phyloP scores from a whole-genome alignment of 495 filamentous ascomycete genomes.

The Pseudomonodictys pantanalensis region DNA sequence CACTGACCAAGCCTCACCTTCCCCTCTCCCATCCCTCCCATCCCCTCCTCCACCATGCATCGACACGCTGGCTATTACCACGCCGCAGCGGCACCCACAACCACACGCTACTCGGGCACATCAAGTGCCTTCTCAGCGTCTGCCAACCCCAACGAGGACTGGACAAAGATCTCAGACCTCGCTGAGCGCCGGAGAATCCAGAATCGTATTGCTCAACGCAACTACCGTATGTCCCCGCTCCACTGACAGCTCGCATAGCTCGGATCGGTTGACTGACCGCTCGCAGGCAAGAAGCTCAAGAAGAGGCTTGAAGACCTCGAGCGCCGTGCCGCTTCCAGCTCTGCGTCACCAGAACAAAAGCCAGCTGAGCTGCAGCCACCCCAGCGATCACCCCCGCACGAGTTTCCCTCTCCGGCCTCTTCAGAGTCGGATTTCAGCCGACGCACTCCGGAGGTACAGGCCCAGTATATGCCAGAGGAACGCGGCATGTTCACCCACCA shows the following conservation, averaged over 20 bases:
- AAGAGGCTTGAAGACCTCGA: conserved; percentile 94
- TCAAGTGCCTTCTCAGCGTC: conserved; percentile 96
- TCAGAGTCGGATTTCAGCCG: conserved; percentile 30
- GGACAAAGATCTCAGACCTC: conserved; percentile 98
- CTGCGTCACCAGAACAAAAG: conserved; percentile 64
- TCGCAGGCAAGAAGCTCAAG: conserved; percentile 95
- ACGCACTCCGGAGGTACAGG: conserved; percentile 37
- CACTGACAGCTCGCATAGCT: not conserved
- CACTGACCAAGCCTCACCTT: not conserved
- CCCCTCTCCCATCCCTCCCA: not conserved
- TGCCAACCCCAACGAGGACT: conserved; percentile 96
- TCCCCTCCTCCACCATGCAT: conserved; percentile 37
- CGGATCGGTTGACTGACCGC: conserved; percentile 2
- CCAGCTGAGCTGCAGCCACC: conserved; percentile 51
- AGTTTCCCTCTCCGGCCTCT: conserved; percentile 49
- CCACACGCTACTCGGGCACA: conserved; percentile 66
- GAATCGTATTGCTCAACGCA: conserved; percentile 95
- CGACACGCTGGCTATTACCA: conserved; percentile 45
- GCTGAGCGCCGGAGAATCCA: conserved; percentile 93
- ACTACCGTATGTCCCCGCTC: conserved; percentile 80
- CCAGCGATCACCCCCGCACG: conserved; percentile 52
- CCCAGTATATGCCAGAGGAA: conserved; percentile 39
- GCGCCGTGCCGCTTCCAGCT: conserved; percentile 80
- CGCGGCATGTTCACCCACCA: conserved; percentile 61
- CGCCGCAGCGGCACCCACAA: conserved; percentile 37